Evolutionary conservation across 106 monocot species (phyloP).

Genomic region (Dendrobium huoshanense): DNA sequence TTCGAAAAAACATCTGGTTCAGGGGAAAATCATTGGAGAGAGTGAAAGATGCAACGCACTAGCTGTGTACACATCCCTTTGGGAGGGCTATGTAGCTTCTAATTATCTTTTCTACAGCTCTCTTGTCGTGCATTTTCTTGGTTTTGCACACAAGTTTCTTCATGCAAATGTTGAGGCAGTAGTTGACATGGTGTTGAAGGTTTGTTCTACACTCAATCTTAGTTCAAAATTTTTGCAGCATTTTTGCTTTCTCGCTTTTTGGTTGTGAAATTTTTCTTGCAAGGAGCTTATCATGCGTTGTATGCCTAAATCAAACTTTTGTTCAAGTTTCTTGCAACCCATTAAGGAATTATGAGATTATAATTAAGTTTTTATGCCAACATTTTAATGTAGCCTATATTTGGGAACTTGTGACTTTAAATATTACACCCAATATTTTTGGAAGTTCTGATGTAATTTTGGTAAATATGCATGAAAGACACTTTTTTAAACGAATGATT

Average conservation of each 20-base stretch:
- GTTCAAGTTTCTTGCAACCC: background rate
- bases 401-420: background rate
- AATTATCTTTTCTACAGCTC: slow-evolving; percentile 93
- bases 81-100: slow-evolving; percentile 61
- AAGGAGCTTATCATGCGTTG: background rate
- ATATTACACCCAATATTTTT: background rate
- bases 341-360: background rate
- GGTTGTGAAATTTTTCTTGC: background rate
- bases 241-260: background rate
- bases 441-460: background rate
- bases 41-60: slow-evolving; percentile 8
- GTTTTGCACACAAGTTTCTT: slow-evolving; percentile 86
- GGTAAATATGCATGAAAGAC: too few relatives aligned
- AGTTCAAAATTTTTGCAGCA: background rate
- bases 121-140: slow-evolving; percentile 79
- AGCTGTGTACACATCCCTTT: slow-evolving; percentile 25
- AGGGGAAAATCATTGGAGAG: slow-evolving; percentile 11
- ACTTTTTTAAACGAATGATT: background rate
- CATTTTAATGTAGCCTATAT: background rate
- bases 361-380: background rate
- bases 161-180: slow-evolving; percentile 51
- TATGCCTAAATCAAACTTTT: background rate
- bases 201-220: slow-evolving; percentile 15
- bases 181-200: slow-evolving; percentile 72
- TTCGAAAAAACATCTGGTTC: slow-evolving; percentile 9